Conservation (phyloP, 306 rosid genomes). For the Fragaria iinumae region DNA sequence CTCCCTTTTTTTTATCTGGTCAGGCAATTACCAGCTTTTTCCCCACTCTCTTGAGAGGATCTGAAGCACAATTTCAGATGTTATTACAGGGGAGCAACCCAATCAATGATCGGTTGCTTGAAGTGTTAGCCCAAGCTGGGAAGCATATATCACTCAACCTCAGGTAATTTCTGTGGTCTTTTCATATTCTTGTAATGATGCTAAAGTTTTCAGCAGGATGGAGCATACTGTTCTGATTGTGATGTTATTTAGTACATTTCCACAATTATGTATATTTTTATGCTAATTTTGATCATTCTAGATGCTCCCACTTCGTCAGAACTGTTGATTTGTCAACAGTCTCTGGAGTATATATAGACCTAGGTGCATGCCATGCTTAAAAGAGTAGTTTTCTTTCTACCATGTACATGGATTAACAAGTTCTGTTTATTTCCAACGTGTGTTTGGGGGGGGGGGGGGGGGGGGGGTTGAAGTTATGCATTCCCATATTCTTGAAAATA, state of each 20-base stretch:
- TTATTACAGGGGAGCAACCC: conserved; percentile 52
- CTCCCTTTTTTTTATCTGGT: conserved; percentile 29
- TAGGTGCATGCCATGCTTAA: neutral
- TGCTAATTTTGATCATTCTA: neutral
- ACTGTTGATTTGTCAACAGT: neutral
- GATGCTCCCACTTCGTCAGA: neutral
- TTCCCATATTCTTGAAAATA: neutral
- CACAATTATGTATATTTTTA: neutral
- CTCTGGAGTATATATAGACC: neutral
- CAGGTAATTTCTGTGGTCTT: conserved; percentile 46
- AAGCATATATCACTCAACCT: conserved; percentile 53
- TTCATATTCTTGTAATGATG: conserved; percentile 1
- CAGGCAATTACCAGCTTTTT: conserved; percentile 64
- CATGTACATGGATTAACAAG: neutral
- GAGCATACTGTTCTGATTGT: neutral
- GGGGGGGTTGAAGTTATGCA: neutral
- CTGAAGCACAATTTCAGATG: conserved; percentile 54
- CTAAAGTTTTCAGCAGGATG: conserved; percentile 1
- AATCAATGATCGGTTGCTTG: conserved; percentile 62
- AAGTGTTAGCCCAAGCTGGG: conserved; percentile 65
- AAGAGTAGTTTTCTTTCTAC: neutral
- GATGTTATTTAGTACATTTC: neutral
- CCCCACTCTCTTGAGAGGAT: conserved; percentile 78
- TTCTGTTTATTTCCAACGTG: neutral
- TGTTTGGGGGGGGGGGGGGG: too few species aligned